Evolutionary conservation across 139 green algal species (phyloP).

Genomic region (Coelastrella sp.): DNA sequence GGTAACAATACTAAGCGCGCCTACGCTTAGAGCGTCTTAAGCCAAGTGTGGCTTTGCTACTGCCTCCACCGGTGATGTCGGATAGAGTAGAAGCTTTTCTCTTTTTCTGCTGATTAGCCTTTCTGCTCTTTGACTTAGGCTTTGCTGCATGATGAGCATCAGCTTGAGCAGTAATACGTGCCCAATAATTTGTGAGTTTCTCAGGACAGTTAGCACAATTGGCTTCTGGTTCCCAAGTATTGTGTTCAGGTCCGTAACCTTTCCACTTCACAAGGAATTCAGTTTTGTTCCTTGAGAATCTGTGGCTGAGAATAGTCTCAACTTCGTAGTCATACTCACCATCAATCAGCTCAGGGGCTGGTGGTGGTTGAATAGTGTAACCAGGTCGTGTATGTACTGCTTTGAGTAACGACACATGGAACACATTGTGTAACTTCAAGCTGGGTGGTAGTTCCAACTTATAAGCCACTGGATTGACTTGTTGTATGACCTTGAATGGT

Average conservation of each 20-base stretch:
- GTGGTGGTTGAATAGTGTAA: too few relatives aligned
- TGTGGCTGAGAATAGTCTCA: slow-evolving; percentile 21
- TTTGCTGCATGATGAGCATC: background rate
- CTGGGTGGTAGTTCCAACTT: too few relatives aligned
- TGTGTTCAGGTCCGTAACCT: slow-evolving; percentile 44
- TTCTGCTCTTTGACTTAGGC: background rate
- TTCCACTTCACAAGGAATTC: slow-evolving; percentile 40
- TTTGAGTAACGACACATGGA: too few relatives aligned
- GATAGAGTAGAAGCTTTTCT: background rate
- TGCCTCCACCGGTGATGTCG: too few relatives aligned
- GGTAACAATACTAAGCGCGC: too few relatives aligned
- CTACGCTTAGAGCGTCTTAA: too few relatives aligned
- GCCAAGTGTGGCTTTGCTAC: too few relatives aligned
- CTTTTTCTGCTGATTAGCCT: background rate
- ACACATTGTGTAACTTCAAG: slow-evolving; percentile 7
- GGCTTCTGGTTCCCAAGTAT: slow-evolving; percentile 40
- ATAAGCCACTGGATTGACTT: too few relatives aligned
- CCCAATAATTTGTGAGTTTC: background rate
- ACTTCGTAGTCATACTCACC: slow-evolving; percentile 11
- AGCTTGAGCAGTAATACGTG: background rate
- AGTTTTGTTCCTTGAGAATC: background rate
- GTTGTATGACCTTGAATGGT: too few relatives aligned
- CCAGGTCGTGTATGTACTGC: too few relatives aligned
- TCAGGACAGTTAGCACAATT: slow-evolving; percentile 4
- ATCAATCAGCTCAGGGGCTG: slow-evolving; percentile 9